A percentile compares a stretch with the other conserved stretches of the same genome.
These are phyloP conservation scores for Periconia sp. DNA, from an alignment of 2,329 filamentous ascomycete genomes.

Conservation along the genomic window DNA sequence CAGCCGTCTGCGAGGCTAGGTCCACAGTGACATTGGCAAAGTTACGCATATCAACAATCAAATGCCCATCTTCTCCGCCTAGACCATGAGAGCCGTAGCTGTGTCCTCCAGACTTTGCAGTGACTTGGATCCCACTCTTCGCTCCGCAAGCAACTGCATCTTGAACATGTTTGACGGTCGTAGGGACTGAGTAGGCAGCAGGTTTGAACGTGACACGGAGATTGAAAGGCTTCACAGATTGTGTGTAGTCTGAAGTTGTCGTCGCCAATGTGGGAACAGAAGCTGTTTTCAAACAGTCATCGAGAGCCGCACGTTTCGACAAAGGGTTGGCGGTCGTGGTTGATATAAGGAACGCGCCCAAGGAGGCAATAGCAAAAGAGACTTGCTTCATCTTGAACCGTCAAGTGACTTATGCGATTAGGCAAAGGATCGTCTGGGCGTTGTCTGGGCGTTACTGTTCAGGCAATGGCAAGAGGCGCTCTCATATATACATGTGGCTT, in stretches of 20 bases:
- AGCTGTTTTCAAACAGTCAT: slow-evolving; percentile 19
- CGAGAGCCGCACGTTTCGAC: slow-evolving; percentile 15
- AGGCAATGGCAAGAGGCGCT: background rate
- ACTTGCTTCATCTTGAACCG: slow-evolving; percentile 9
- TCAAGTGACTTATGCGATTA: background rate
- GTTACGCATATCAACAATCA: slow-evolving; percentile 50
- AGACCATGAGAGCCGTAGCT: slow-evolving; percentile 57
- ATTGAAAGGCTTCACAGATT: slow-evolving; percentile 33
- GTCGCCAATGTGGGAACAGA: slow-evolving; percentile 21
- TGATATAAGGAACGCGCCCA: slow-evolving; percentile 10
- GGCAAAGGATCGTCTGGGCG: slow-evolving; percentile 4
- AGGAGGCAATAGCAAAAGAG: slow-evolving; percentile 13
- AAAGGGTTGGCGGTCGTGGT: slow-evolving; percentile 10
- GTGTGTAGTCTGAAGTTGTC: slow-evolving; percentile 27
- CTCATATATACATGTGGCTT: slow-evolving; percentile 1
- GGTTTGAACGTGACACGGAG: slow-evolving; percentile 44
- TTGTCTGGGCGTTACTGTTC: background rate
- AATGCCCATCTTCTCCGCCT: slow-evolving; percentile 49
- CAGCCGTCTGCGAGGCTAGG: slow-evolving; percentile 41
- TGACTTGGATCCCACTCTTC: slow-evolving; percentile 52
- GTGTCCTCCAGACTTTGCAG: slow-evolving; percentile 63
- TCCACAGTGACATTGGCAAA: slow-evolving; percentile 49
- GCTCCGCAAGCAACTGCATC: slow-evolving; percentile 59
- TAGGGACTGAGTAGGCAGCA: slow-evolving; percentile 58
- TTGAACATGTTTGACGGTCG: slow-evolving; percentile 54